Conservation (phyloP, 2,329 filamentous ascomycete genomes). For the Coniochaeta sp. region DNA sequence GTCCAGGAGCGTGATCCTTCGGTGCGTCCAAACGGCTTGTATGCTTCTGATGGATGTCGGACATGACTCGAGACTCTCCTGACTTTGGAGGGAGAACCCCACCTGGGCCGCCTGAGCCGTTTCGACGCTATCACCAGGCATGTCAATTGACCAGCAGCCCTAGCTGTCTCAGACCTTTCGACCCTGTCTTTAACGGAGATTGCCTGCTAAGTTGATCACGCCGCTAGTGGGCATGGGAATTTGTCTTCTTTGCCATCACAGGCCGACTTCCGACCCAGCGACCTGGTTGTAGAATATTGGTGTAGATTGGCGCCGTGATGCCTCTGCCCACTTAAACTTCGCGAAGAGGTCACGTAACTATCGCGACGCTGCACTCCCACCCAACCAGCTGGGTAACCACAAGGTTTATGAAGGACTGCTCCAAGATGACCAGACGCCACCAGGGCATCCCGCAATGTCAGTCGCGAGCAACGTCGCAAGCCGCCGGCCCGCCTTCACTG, state of each 20-base stretch:
- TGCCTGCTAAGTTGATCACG: background rate
- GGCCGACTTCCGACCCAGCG: background rate
- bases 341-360: constrained; percentile 2
- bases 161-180: background rate
- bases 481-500: background rate
- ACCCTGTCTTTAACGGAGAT: background rate
- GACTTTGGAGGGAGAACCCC: too few species aligned
- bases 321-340: background rate
- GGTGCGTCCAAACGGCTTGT: background rate
- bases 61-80: background rate
- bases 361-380: constrained; percentile 1
- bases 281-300: background rate
- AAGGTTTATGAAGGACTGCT: background rate
- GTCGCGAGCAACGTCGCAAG: constrained; percentile 2
- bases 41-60: too few species aligned
- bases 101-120: too few species aligned
- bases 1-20: background rate
- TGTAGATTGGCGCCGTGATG: background rate
- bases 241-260: background rate
- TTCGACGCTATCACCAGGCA: background rate
- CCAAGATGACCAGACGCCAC: background rate
- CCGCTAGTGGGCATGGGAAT: background rate
- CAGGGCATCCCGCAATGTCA: background rate
- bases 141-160: background rate
- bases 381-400: background rate